Percentiles rank a stretch among this genome's conserved stretches.
Conservation (phyloP, 257 asterid species). For the Solanum sitiens region DNA sequence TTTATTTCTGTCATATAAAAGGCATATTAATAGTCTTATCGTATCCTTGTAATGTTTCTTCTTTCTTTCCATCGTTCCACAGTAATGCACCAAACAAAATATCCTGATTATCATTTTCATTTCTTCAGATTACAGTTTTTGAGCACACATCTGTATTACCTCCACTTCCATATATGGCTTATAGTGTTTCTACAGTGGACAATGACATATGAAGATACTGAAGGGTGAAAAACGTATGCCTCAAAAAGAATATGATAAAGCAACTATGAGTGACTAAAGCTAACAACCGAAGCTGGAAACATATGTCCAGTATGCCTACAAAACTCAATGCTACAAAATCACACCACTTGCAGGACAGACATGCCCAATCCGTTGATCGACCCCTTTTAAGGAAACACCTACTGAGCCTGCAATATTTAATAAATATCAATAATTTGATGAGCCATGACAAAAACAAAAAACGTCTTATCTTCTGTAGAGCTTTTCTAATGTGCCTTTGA, state of each 20-base stretch:
- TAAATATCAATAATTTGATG: neutral
- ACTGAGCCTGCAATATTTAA: constrained; percentile 23
- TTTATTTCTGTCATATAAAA: neutral
- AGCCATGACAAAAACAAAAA: neutral
- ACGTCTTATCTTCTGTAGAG: neutral
- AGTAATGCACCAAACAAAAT: neutral
- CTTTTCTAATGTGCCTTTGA: neutral
- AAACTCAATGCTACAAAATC: constrained; percentile 36
- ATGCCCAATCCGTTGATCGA: constrained; percentile 22
- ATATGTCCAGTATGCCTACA: constrained; percentile 23
- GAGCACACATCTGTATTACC: neutral
- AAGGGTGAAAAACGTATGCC: constrained; percentile 5
- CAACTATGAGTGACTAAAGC: constrained; percentile 16
- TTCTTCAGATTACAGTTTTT: neutral
- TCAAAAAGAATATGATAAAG: constrained; percentile 15
- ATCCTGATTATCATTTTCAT: neutral
- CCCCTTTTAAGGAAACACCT: constrained; percentile 9
- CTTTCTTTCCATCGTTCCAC: neutral
- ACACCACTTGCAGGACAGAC: constrained; percentile 41
- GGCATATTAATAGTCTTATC: neutral
- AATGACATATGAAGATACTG: constrained; percentile 18
- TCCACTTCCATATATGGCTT: neutral
- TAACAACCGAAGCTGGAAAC: constrained; percentile 15
- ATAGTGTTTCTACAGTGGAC: constrained; percentile 13
- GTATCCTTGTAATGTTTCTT: neutral